Evolutionary conservation across 2,329 filamentous ascomycete species (phyloP).

Genomic region (Corynespora cassiicola): DNA sequence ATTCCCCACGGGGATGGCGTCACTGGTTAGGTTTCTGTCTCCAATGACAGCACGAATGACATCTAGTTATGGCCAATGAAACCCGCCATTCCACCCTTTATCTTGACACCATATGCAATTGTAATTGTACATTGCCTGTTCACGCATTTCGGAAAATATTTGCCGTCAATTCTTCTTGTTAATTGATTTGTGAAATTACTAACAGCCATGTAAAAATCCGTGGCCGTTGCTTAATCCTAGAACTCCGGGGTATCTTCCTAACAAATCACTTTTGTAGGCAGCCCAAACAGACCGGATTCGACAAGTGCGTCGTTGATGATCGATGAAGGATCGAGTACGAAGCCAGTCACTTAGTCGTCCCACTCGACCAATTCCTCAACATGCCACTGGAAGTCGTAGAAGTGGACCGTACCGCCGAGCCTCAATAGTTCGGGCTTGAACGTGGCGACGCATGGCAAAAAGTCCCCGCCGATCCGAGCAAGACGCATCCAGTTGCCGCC

Average conservation of each 20-base stretch:
- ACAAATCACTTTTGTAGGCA: no score
- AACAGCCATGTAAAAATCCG: no score
- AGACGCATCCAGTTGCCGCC: conserved; percentile 43
- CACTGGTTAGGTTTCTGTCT: conserved; percentile 43
- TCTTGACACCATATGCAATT: conserved; percentile 4
- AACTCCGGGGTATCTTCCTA: no score
- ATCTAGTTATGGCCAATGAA: conserved; percentile 45
- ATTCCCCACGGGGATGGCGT: conserved; percentile 46
- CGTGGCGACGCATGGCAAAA: conserved; percentile 48
- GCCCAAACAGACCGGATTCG: no score
- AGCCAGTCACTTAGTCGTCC: no score
- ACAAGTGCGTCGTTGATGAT: no score
- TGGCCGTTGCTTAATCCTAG: no score
- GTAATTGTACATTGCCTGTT: neutral
- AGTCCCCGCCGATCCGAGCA: conserved; percentile 46
- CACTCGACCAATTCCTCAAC: conserved; percentile 46
- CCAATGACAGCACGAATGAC: conserved; percentile 43
- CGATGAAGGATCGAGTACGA: no score
- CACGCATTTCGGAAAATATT: no score
- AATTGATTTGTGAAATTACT: no score
- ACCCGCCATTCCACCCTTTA: conserved; percentile 31
- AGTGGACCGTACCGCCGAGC: conserved; percentile 37
- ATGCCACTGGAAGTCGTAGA: conserved; percentile 44
- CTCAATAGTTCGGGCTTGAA: conserved; percentile 38
- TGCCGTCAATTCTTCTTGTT: no score